phyloP scores from a whole-genome alignment of 2,329 filamentous ascomycete genomes.

The Exophiala sp. region DNA sequence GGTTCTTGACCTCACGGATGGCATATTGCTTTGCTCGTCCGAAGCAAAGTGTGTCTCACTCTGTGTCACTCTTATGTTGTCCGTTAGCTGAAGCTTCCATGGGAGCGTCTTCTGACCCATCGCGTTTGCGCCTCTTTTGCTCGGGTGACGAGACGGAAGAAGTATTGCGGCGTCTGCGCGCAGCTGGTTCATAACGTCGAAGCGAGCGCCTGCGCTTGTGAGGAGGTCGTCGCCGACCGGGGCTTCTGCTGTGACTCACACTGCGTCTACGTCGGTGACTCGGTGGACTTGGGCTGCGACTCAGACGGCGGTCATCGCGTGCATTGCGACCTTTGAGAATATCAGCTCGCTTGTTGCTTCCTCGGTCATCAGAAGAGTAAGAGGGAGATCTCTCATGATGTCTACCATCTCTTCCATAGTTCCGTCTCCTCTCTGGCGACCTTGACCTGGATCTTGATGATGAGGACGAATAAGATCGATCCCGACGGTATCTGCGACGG shows the following conservation, averaged over 20 bases:
- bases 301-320: slow-evolving; percentile 43
- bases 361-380: slow-evolving; percentile 41
- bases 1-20: not conserved
- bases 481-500: slow-evolving; percentile 29
- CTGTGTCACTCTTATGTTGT: slow-evolving; percentile 30
- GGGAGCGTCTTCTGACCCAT: slow-evolving; percentile 27
- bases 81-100: slow-evolving; percentile 6
- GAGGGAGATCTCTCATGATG: slow-evolving; percentile 45
- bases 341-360: slow-evolving; percentile 48
- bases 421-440: slow-evolving; percentile 35
- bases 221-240: slow-evolving; percentile 32
- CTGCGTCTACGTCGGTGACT: slow-evolving; percentile 34
- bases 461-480: slow-evolving; percentile 36
- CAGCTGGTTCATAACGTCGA: slow-evolving; percentile 43
- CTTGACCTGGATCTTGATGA: slow-evolving; percentile 37
- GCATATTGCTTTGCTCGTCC: not conserved
- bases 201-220: slow-evolving; percentile 44
- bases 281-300: slow-evolving; percentile 36
- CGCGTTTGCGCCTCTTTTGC: slow-evolving; percentile 41
- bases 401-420: slow-evolving; percentile 30
- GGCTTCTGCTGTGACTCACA: slow-evolving; percentile 30
- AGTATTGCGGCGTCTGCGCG: slow-evolving; percentile 40
- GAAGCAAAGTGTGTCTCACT: slow-evolving; percentile 11
- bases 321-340: slow-evolving; percentile 44
- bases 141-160: slow-evolving; percentile 42